Conservation (phyloP, 2,329 filamentous ascomycete species). For the Fusarium hainanense region DNA sequence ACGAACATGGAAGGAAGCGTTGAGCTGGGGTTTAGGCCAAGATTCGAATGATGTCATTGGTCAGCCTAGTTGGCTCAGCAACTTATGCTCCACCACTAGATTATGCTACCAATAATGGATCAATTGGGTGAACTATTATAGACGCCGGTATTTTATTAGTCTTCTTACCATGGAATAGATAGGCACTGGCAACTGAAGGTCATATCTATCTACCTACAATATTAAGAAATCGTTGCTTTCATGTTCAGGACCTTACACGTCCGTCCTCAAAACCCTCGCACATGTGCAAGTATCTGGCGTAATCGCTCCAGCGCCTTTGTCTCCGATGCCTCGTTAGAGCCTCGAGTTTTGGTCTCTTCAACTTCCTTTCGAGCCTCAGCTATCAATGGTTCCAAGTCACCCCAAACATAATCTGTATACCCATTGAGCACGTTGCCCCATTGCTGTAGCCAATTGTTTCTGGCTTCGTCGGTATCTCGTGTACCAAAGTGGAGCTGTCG, state of each 20-base stretch:
- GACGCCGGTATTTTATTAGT: not conserved
- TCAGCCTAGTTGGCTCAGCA: slow-evolving; percentile 47
- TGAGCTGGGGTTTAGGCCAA: slow-evolving; percentile 5
- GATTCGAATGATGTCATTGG: slow-evolving; percentile 46
- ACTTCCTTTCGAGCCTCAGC: slow-evolving; percentile 68
- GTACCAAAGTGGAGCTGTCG: slow-evolving; percentile 53
- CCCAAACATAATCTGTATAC: slow-evolving; percentile 77
- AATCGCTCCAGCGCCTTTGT: slow-evolving; percentile 51
- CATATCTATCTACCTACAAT: not conserved
- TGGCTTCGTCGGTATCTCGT: slow-evolving; percentile 53
- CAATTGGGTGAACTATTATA: not conserved
- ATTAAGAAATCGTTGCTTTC: not conserved
- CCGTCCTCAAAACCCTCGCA: slow-evolving; percentile 46
- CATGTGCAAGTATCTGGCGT: slow-evolving; percentile 53
- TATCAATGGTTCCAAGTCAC: slow-evolving; percentile 67
- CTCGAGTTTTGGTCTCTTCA: slow-evolving; percentile 49
- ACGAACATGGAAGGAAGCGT: slow-evolving; percentile 19
- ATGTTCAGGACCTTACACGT: not conserved
- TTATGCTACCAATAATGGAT: not conserved
- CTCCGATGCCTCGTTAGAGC: slow-evolving; percentile 33
- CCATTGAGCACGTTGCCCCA: slow-evolving; percentile 67
- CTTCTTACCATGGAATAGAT: not conserved
- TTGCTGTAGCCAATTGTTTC: slow-evolving; percentile 61
- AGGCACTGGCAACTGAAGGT: not conserved
- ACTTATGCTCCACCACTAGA: slow-evolving; percentile 19